A percentile compares a stretch with the other conserved stretches of the same genome.
Evolutionary conservation across 2,329 filamentous ascomycete genomes (phyloP).

Genomic region (Aspergillus phoenicis): DNA sequence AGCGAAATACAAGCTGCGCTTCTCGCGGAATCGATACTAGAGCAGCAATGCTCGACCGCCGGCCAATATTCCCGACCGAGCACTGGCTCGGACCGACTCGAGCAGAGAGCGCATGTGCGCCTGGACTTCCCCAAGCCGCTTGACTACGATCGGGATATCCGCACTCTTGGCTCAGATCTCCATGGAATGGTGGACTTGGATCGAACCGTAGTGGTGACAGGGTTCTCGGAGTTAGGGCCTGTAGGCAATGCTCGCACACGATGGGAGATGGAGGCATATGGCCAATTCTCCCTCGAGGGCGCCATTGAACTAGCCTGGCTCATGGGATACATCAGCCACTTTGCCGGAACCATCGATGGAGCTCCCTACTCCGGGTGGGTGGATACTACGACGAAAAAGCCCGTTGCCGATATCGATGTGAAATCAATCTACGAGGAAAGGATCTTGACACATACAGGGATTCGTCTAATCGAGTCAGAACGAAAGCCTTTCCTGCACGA

Average conservation of each 20-base stretch:
- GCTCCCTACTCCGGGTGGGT: conserved; percentile 6
- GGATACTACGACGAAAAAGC: not conserved
- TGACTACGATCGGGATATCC: not conserved
- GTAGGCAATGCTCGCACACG: conserved; percentile 6
- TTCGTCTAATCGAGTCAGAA: conserved; percentile 92
- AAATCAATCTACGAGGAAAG: not conserved
- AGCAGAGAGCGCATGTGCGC: not conserved
- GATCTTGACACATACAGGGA: conserved; percentile 90
- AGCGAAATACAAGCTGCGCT: not conserved
- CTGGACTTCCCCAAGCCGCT: not conserved
- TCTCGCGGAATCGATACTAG: not conserved
- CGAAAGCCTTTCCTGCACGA: conserved; percentile 95
- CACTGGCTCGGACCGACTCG: not conserved
- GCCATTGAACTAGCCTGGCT: conserved; percentile 11
- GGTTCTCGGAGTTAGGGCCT: conserved; percentile 8
- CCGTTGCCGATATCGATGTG: conserved; percentile 5
- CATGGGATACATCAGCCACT: conserved; percentile 3
- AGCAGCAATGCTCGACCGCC: not conserved
- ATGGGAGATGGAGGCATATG: conserved; percentile 12
- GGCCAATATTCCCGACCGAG: no score
- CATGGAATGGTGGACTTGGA: not conserved
- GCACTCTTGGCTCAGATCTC: not conserved
- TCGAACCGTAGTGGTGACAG: conserved; percentile 3
- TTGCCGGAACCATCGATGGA: not conserved
- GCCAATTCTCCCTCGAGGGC: not conserved